Evolutionary conservation across 306 rosid genomes (phyloP), one percentile per base, ranked within the genome.

Genomic region (Inga leiocalycina): DNA sequence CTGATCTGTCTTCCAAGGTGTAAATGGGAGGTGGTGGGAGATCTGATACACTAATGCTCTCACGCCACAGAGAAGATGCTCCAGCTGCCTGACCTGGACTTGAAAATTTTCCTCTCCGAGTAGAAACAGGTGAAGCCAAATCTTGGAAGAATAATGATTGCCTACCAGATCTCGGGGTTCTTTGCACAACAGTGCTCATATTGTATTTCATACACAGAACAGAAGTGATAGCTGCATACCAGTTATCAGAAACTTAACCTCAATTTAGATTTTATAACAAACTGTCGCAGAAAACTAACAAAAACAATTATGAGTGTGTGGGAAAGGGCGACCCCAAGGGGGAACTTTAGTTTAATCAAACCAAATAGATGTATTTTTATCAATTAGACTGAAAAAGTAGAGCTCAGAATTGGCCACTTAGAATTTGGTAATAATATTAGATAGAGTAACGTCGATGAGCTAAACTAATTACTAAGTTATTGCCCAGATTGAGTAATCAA

Each of bases 21-120:
- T 71, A 94, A 76, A 92, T 84, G 17, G 99, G 99, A 67, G 99
- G 99, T 1, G 99, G 98, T 11, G 98, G 99, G 84, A 97, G 97
- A 80, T 97, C 98, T 0, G 98, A 87, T 80, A 87, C 86, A 59
- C 90, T 84, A 75, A 83, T 83, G 79, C 85, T 97, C 79, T 94
- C 99, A 3, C 92, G 97, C 98, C 99, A 92, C 22, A 89, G 77
- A 74, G 98, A 88, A 85, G 99, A 92, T 54, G 85, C 96, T 1
- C 93, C 91, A 69, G 93, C 97, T 61, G 93, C 92, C 85, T 94
- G 99, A 30, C 97, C 97, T 1, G 98, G 91, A 79, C 91, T 97
- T 10, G 98, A 89, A 87, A 89, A 83, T 71, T 88, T 97, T 30
- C 93, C 97, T 85, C 91, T 90, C 27, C 91, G 86, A 46, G 94